Evolutionary conservation across 2,329 filamentous ascomycete genomes (phyloP).

Genomic region (Geosmithia morbida): DNA sequence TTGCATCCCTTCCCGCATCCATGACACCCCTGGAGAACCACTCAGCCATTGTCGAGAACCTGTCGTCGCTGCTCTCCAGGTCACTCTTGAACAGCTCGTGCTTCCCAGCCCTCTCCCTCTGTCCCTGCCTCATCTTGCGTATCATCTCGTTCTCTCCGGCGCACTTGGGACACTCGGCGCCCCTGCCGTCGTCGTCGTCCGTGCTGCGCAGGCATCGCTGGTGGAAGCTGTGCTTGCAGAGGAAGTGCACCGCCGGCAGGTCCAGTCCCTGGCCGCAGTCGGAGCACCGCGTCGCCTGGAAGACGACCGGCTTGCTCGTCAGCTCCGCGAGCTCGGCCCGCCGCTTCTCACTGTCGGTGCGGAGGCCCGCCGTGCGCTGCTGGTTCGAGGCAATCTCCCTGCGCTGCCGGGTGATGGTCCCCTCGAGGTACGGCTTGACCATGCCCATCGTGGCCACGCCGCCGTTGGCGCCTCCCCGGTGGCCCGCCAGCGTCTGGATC

Average conservation of each 20-base stretch:
- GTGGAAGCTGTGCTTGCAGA: slow-evolving; percentile 96
- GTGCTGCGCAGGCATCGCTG: slow-evolving; percentile 57
- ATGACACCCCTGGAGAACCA: slow-evolving; percentile 95
- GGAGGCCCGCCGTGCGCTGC: slow-evolving; percentile 69
- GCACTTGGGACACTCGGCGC: slow-evolving; percentile 77
- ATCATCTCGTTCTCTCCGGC: slow-evolving; percentile 76
- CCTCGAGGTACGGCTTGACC: slow-evolving; percentile 82
- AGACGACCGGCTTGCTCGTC: slow-evolving; percentile 66
- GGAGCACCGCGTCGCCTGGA: slow-evolving; percentile 79
- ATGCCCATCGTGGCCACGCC: slow-evolving; percentile 91
- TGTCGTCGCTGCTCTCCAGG: slow-evolving; percentile 60
- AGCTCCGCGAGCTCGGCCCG: slow-evolving; percentile 66
- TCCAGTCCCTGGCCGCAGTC: slow-evolving; percentile 69
- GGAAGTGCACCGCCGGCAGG: slow-evolving; percentile 82
- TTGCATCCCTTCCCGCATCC: slow-evolving; percentile 28
- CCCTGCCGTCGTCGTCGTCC: slow-evolving; percentile 42
- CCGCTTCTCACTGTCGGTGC: slow-evolving; percentile 68
- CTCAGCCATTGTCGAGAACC: slow-evolving; percentile 82
- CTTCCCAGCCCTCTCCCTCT: slow-evolving; percentile 72
- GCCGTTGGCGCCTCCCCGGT: slow-evolving; percentile 19
- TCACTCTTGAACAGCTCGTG: slow-evolving; percentile 84
- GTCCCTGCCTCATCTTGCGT: slow-evolving; percentile 69
- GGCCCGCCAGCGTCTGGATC: slow-evolving; percentile 74
- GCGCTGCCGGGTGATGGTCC: slow-evolving; percentile 78
- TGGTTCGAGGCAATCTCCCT: slow-evolving; percentile 72